Conservation (phyloP, 176 grass and related monocot species). For the Triticum urartu region DNA sequence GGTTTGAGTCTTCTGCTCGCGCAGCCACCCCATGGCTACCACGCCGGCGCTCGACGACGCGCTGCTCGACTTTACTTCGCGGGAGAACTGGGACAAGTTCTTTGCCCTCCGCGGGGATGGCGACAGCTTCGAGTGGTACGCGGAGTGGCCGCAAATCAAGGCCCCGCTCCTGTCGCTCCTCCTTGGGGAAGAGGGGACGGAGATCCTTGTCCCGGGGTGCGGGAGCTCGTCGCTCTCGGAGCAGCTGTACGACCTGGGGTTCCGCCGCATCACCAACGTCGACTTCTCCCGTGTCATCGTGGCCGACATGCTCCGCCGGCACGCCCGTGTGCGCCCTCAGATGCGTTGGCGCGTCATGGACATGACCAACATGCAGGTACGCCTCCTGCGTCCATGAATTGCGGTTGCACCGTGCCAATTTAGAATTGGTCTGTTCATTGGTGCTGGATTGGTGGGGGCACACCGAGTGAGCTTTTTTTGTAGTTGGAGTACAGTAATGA, state of each 20-base stretch:
- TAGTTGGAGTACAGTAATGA: no score
- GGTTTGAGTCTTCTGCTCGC: constrained; percentile 9
- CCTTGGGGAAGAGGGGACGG: constrained; percentile 12
- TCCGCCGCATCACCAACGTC: constrained; percentile 75
- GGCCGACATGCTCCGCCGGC: constrained; percentile 80
- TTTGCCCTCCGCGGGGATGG: constrained; percentile 77
- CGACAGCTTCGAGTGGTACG: constrained; percentile 97
- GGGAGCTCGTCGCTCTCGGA: constrained; percentile 85
- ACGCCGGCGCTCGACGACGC: constrained; percentile 55
- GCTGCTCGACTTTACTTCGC: constrained; percentile 85
- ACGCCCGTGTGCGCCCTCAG: constrained; percentile 70
- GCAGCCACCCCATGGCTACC: constrained; percentile 43
- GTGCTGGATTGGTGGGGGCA: no score
- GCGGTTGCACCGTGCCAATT: neutral
- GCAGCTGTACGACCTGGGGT: constrained; percentile 77
- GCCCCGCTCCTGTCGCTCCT: constrained; percentile 60
- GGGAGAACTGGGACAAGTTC: constrained; percentile 98
- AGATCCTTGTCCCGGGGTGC: constrained; percentile 87
- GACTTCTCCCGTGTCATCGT: constrained; percentile 91
- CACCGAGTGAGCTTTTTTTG: no score
- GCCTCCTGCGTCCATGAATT: neutral
- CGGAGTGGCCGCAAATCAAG: constrained; percentile 73
- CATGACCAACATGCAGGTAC: constrained; percentile 86
- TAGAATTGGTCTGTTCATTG: neutral
- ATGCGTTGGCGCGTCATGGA: constrained; percentile 99